Evolutionary conservation across 371 early-diverging fungal species (phyloP).

Genomic region (Apophysomyces sp.): DNA sequence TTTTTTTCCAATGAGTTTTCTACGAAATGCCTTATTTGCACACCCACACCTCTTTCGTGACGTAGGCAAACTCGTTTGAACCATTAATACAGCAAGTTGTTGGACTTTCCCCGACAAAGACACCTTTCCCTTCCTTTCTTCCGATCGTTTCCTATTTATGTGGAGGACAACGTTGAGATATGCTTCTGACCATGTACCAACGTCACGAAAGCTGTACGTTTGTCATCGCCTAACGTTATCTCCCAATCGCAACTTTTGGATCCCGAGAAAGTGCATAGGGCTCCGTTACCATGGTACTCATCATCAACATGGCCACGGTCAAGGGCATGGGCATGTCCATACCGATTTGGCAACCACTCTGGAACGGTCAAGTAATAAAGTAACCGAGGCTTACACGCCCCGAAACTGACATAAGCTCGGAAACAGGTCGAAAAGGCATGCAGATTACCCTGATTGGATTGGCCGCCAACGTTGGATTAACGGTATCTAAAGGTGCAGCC

Average conservation of each 20-base stretch:
- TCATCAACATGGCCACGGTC: slow-evolving; percentile 13
- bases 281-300: slow-evolving; percentile 16
- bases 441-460: slow-evolving; percentile 68
- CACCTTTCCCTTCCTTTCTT: neutral
- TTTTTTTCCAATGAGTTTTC: no score
- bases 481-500: slow-evolving; percentile 65
- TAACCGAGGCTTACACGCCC: neutral
- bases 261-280: neutral
- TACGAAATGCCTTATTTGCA: no score
- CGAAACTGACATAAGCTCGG: neutral
- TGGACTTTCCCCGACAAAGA: no score
- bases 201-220: neutral
- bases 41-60: no score
- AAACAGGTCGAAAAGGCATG: slow-evolving; percentile 52
- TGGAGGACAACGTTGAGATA: neutral
- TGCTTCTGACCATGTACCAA: neutral
- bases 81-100: no score
- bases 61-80: no score
- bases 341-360: slow-evolving; percentile 21
- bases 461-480: slow-evolving; percentile 62
- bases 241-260: neutral
- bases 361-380: slow-evolving; percentile 14
- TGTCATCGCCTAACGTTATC: neutral
- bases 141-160: neutral
- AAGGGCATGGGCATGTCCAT: slow-evolving; percentile 18